Conservation (phyloP, 805 yeast species). For the Metschnikowia picachoensis region DNA sequence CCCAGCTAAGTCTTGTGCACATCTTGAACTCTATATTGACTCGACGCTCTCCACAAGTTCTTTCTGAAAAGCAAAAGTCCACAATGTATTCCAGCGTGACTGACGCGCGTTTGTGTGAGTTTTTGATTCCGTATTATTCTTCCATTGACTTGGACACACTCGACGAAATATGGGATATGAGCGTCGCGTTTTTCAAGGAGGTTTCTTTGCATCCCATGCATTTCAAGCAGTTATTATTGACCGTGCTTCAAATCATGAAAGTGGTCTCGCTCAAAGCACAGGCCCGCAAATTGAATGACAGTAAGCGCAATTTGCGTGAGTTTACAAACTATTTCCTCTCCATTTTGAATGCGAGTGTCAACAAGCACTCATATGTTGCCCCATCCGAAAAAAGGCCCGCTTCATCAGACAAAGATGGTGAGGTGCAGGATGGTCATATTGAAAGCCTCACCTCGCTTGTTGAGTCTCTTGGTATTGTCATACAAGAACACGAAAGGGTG, state of each 20-base stretch:
- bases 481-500: conserved; percentile 58
- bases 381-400: background rate
- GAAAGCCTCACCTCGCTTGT: conserved; percentile 32
- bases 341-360: conserved; percentile 20
- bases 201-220: conserved; percentile 43
- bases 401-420: background rate
- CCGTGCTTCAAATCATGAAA: conserved; percentile 49
- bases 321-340: conserved; percentile 37
- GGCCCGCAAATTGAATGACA: conserved; percentile 59
- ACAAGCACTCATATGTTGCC: conserved; percentile 2
- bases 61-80: conserved; percentile 37
- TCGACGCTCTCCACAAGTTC: conserved; percentile 36
- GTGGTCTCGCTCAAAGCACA: conserved; percentile 53
- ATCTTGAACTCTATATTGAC: conserved; percentile 53
- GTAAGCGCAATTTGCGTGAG: conserved; percentile 57
- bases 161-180: conserved; percentile 70
- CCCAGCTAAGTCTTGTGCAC: conserved; percentile 68
- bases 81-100: conserved; percentile 45
- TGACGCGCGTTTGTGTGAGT: conserved; percentile 44
- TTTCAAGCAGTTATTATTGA: conserved; percentile 50
- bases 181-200: conserved; percentile 58
- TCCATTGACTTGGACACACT: conserved; percentile 72
- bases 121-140: conserved; percentile 57
- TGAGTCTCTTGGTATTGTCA: conserved; percentile 12
- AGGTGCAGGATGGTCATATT: conserved; percentile 12